Conservation (phyloP, 495 filamentous ascomycete species). For the Cairneyella variabilis region DNA sequence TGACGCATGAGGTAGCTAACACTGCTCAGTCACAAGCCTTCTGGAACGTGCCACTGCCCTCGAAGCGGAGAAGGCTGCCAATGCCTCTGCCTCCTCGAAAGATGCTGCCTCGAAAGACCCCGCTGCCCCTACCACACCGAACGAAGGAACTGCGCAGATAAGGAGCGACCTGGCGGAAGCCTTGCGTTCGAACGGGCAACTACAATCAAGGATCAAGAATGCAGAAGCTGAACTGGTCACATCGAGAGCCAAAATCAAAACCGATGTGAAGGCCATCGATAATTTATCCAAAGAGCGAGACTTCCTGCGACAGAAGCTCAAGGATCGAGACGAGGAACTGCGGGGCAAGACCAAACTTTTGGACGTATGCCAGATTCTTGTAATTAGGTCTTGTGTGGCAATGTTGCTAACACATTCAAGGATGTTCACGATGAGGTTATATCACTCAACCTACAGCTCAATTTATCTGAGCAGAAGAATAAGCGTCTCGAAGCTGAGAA, state of each 20-base stretch:
- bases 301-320: constrained; percentile 56
- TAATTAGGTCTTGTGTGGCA: constrained; percentile 28
- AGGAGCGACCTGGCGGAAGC: constrained; percentile 66
- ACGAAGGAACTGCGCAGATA: constrained; percentile 43
- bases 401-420: constrained; percentile 33
- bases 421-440: constrained; percentile 90
- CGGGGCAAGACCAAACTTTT: constrained; percentile 76
- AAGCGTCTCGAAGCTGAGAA: constrained; percentile 76
- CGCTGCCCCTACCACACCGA: constrained; percentile 24
- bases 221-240: constrained; percentile 58
- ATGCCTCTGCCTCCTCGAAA: constrained; percentile 21
- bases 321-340: constrained; percentile 82
- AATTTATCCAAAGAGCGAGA: constrained; percentile 61
- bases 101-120: constrained; percentile 16
- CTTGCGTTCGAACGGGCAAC: constrained; percentile 63
- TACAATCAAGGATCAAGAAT: constrained; percentile 56
- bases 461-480: constrained; percentile 71
- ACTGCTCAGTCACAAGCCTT: constrained; percentile 57
- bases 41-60: constrained; percentile 60
- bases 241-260: constrained; percentile 50
- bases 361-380: too few species aligned
- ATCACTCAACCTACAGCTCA: constrained; percentile 78
- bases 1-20: constrained; percentile 8
- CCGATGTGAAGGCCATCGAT: constrained; percentile 54
- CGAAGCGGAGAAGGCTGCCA: constrained; percentile 45